Conservation (phyloP, 768 basidiomycete species). For the Amanita fuliginea region DNA sequence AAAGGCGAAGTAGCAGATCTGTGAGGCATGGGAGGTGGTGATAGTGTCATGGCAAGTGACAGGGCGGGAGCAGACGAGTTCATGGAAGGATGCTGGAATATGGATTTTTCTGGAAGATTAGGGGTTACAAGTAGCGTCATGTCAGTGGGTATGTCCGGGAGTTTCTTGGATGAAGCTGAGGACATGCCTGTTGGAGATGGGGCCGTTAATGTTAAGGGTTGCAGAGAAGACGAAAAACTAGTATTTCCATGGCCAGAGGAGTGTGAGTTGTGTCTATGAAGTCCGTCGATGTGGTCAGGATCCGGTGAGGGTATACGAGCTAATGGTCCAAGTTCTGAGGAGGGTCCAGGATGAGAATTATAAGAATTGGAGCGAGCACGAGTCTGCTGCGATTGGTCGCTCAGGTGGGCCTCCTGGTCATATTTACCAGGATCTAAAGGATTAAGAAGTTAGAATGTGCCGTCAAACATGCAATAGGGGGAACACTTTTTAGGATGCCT, state of each 20-base stretch:
- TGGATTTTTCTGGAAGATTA: constrained; percentile 33
- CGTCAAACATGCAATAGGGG: constrained; percentile 3
- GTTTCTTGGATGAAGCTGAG: constrained; percentile 28
- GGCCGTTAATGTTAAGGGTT: constrained; percentile 49
- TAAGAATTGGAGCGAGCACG: constrained; percentile 81
- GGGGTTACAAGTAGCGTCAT: constrained; percentile 20
- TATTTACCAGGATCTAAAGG: constrained; percentile 55
- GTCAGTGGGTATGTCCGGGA: constrained; percentile 24
- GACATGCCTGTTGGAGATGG: constrained; percentile 20
- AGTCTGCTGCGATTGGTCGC: constrained; percentile 33
- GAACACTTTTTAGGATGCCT: constrained; percentile 86
- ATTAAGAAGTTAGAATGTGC: constrained; percentile 2
- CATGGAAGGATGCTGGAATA: constrained; percentile 73
- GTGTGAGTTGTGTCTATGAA: constrained; percentile 57
- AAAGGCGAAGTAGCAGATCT: constrained; percentile 59
- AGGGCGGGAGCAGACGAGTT: constrained; percentile 89
- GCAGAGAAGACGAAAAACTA: constrained; percentile 38
- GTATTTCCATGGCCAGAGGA: constrained; percentile 30
- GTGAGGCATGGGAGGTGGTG: constrained; percentile 48
- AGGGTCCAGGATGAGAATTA: constrained; percentile 36
- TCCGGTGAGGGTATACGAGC: constrained; percentile 77
- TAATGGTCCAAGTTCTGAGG: constrained; percentile 58
- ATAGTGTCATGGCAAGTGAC: constrained; percentile 36
- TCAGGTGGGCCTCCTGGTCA: constrained; percentile 46
- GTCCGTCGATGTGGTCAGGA: constrained; percentile 80